A percentile compares a stretch with the other conserved stretches of the same genome.
Conservation (phyloP, 2,329 filamentous ascomycete genomes). For the Fusarium musae region DNA sequence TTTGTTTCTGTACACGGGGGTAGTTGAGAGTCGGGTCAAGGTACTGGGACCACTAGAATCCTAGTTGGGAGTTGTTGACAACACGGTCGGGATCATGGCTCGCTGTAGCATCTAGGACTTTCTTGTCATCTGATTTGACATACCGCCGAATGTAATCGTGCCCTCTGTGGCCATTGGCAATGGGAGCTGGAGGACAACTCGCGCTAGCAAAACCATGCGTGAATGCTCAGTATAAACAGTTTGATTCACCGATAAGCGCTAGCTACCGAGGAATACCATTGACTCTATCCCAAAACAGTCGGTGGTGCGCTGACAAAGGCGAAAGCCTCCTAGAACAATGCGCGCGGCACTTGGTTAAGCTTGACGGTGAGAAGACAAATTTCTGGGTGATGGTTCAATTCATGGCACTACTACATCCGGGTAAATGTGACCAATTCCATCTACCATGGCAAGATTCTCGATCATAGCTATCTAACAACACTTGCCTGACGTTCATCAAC, state of each 20-base stretch:
- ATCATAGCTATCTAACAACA: neutral
- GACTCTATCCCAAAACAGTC: neutral
- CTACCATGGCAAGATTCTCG: neutral
- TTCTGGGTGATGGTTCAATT: neutral
- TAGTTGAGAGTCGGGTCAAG: neutral
- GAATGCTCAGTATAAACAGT: neutral
- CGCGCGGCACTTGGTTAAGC: neutral
- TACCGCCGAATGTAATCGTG: neutral
- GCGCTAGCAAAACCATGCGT: neutral
- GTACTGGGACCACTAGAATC: no score
- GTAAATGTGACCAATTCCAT: neutral
- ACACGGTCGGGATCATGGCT: neutral
- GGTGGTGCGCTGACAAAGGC: neutral
- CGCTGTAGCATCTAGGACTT: neutral
- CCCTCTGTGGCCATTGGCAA: neutral
- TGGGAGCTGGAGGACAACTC: neutral
- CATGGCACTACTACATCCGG: neutral
- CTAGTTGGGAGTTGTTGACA: neutral
- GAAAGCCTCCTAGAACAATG: neutral
- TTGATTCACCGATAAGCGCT: neutral
- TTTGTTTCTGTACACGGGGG: no score
- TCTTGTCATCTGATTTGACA: neutral
- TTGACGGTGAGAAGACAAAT: neutral
- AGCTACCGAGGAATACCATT: neutral
- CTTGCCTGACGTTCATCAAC: neutral